Percentiles rank a stretch among this genome's conserved stretches.
Evolutionary conservation across 306 rosid genomes (phyloP).

Genomic region (Prunus campanulata): DNA sequence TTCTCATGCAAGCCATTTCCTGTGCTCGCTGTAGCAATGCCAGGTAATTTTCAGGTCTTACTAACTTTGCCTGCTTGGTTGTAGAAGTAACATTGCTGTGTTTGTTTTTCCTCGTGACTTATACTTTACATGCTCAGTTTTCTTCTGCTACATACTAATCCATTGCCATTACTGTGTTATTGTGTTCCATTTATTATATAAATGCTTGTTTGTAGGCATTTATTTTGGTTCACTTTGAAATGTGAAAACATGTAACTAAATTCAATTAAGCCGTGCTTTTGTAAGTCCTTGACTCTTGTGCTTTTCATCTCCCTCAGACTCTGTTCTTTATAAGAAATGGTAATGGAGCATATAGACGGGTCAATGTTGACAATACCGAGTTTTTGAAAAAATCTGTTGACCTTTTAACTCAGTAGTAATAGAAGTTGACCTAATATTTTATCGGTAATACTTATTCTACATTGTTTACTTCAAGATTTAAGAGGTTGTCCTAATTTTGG

Average conservation of each 20-base stretch:
- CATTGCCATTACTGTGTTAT: not conserved
- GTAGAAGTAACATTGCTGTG: not conserved
- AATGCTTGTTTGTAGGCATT: not conserved
- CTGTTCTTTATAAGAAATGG: not conserved
- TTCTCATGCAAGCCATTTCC: not conserved
- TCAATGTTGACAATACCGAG: not conserved
- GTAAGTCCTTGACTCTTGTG: not conserved
- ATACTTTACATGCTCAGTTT: not conserved
- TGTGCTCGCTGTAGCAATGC: not conserved
- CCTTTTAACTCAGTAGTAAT: not conserved
- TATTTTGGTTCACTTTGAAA: not conserved
- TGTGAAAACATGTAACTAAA: not conserved
- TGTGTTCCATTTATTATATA: not conserved
- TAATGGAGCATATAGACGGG: not conserved
- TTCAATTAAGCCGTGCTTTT: not conserved
- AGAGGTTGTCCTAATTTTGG: conserved; percentile 7
- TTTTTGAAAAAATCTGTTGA: not conserved
- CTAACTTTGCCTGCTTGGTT: not conserved
- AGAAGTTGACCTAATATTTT: not conserved
- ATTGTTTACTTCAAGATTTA: not conserved
- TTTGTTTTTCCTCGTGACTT: not conserved
- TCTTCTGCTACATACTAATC: not conserved
- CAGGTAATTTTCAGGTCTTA: not conserved
- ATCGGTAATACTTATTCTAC: not conserved
- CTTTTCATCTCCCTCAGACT: not conserved